phyloP scores from a whole-genome alignment of 1,284 basidiomycete genomes.

The Boletus mariae region DNA sequence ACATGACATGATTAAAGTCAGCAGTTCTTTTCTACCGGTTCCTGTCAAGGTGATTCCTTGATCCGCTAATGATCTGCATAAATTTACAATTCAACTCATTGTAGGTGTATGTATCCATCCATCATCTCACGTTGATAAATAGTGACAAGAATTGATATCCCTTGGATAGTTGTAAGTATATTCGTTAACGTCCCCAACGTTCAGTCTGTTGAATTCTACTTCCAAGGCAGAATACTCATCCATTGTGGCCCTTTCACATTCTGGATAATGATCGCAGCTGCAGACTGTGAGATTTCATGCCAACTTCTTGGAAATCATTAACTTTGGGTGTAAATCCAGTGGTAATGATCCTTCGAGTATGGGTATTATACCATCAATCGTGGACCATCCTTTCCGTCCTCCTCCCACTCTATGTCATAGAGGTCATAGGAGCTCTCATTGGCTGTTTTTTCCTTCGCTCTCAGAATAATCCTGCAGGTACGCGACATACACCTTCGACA shows the following conservation, averaged over 20 bases:
- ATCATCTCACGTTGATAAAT: no score
- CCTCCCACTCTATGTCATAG: background rate
- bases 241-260: background rate
- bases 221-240: background rate
- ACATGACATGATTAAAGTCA: background rate
- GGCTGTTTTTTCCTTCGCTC: background rate
- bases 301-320: background rate
- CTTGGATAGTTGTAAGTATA: background rate
- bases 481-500: no score
- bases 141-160: background rate
- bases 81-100: no score
- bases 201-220: background rate
- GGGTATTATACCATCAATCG: background rate
- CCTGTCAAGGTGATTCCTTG: background rate
- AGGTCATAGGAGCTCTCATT: background rate
- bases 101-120: no score
- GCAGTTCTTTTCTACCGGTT: background rate
- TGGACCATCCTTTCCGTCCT: background rate
- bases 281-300: background rate
- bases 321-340: background rate
- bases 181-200: background rate
- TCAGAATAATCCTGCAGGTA: background rate
- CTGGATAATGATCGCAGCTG: background rate
- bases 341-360: slow-evolving; percentile 1
- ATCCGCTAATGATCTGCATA: no score